A percentile compares a stretch with the other conserved stretches of the same genome.
These are phyloP conservation scores for Ehretia macrophylla DNA, from an alignment of 257 asterid species.

Conservation along the genomic window DNA sequence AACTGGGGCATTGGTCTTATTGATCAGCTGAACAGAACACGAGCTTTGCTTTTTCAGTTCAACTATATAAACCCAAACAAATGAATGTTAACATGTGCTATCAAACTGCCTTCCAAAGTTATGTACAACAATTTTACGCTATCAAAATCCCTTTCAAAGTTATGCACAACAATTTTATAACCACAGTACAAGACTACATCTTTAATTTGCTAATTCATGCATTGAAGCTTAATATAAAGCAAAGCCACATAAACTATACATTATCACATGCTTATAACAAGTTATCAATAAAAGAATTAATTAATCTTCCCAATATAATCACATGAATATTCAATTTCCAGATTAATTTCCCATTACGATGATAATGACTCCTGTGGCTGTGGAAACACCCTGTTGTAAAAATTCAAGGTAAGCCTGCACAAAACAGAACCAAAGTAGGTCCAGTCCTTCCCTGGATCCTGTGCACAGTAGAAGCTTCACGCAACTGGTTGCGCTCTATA, in stretches of 20 bases:
- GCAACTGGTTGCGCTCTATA: too few species aligned
- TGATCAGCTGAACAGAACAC: constrained; percentile 31
- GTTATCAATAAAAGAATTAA: background rate
- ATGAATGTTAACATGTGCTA: background rate
- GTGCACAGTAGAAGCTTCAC: too few species aligned
- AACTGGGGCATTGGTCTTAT: constrained; percentile 27
- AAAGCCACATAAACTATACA: background rate
- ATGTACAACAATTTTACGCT: too few species aligned
- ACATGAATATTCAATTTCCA: background rate
- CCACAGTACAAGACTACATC: background rate
- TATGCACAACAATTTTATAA: too few species aligned
- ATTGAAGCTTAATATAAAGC: background rate
- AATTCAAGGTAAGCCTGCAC: background rate
- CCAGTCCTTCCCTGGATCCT: too few species aligned
- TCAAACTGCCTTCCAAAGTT: too few species aligned
- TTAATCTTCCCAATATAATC: background rate
- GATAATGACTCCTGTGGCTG: background rate
- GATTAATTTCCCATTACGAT: background rate
- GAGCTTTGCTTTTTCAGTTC: constrained; percentile 35
- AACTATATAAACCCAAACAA: constrained; percentile 19
- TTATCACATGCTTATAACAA: background rate
- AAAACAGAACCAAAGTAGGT: too few species aligned
- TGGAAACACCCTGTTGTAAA: background rate
- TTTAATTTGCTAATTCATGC: background rate
- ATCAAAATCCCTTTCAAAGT: too few species aligned